phyloP scores from a whole-genome alignment of 257 asterid genomes.

The Coffea eugenioides region DNA sequence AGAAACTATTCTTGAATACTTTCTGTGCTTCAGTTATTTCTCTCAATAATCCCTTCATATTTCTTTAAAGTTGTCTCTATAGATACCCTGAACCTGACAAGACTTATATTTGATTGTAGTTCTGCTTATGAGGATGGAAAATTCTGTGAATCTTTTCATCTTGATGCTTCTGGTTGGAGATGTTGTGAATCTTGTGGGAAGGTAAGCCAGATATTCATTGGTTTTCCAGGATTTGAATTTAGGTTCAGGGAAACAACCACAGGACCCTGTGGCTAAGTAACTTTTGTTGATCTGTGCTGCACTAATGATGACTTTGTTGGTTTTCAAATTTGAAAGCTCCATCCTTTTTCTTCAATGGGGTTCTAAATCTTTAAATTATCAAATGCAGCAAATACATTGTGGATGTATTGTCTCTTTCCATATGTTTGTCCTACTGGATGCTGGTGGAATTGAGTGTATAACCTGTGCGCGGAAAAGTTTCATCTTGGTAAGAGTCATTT shows the following conservation, averaged over 20 bases:
- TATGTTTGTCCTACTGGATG: slow-evolving; percentile 95
- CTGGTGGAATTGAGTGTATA: slow-evolving; percentile 97
- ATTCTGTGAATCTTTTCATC: slow-evolving; percentile 89
- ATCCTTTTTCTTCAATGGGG: not conserved
- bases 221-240: slow-evolving; percentile 6
- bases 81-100: slow-evolving; percentile 1
- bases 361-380: slow-evolving; percentile 18
- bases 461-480: slow-evolving; percentile 89
- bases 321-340: slow-evolving; percentile 1
- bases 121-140: slow-evolving; percentile 86
- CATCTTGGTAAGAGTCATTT: slow-evolving; percentile 62
- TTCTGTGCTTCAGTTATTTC: not conserved
- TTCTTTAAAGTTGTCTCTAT: not conserved
- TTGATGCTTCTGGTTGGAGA: slow-evolving; percentile 96
- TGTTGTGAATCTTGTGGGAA: slow-evolving; percentile 98
- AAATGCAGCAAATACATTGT: slow-evolving; percentile 94
- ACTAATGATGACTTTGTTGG: not conserved
- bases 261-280: not conserved
- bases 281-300: not conserved
- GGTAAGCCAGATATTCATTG: slow-evolving; percentile 42
- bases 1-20: not conserved
- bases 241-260: not conserved
- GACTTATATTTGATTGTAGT: slow-evolving; percentile 34
- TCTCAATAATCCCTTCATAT: not conserved
- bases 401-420: slow-evolving; percentile 99